Percentiles rank a stretch among this genome's conserved stretches.
Evolutionary conservation across 176 grass and related monocot species (phyloP).

Genomic region (Rhynchospora tenuis): DNA sequence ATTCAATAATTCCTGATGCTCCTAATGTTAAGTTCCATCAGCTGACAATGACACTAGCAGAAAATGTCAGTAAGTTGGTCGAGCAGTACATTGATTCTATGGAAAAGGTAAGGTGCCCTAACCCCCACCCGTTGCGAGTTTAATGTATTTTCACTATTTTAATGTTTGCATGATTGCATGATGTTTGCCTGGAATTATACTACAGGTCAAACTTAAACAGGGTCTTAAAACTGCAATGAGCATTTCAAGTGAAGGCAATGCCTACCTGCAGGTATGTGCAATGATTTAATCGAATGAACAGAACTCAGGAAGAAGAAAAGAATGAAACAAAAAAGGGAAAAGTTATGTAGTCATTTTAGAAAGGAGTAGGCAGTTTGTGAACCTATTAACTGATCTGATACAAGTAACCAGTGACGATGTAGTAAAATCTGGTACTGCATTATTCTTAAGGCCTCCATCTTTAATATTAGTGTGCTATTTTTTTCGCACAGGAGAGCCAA

Average conservation of each 20-base stretch:
- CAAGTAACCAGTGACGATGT: not conserved
- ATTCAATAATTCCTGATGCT: conserved; percentile 61
- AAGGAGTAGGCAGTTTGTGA: not conserved
- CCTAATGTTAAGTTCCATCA: conserved; percentile 45
- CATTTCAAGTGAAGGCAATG: conserved; percentile 90
- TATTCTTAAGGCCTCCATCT: not conserved
- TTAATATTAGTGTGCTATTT: not conserved
- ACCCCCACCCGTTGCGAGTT: not conserved
- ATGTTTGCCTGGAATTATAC: not conserved
- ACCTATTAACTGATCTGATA: not conserved
- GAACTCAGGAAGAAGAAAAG: not conserved
- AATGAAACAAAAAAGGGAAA: not conserved
- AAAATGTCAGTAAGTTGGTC: conserved; percentile 71
- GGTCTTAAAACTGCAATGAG: conserved; percentile 77
- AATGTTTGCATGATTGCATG: conserved; percentile 5
- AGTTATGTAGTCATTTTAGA: not conserved
- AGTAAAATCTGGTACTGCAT: not conserved
- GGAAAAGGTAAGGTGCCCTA: conserved; percentile 59
- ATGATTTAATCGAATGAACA: not conserved
- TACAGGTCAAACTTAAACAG: conserved; percentile 91
- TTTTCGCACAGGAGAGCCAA: conserved; percentile 42
- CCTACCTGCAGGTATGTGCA: conserved; percentile 63
- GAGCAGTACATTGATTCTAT: conserved; percentile 89
- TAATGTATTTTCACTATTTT: conserved; percentile 1
- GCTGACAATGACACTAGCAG: conserved; percentile 42